Evolutionary conservation across 78 protist species (phyloP).

Genomic region (Monosiga brevicollis): DNA sequence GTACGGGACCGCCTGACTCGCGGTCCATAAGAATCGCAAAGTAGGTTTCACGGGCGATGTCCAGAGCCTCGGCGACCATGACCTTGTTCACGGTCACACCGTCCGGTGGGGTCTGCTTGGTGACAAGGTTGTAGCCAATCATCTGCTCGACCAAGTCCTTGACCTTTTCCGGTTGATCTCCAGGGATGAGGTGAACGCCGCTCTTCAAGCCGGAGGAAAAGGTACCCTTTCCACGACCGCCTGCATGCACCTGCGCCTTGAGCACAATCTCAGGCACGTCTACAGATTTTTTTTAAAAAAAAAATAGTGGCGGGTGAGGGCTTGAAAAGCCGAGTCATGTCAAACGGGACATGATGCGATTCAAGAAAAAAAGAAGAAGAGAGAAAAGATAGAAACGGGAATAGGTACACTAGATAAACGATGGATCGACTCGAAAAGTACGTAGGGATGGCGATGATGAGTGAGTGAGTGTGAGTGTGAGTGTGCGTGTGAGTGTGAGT

Average conservation of each 20-base stretch:
- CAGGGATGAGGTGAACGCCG: conserved; percentile 66
- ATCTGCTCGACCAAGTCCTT: conserved; percentile 55
- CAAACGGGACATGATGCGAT: too few species aligned
- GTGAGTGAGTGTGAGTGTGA: neutral
- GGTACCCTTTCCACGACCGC: conserved; percentile 94
- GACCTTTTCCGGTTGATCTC: neutral
- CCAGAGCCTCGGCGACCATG: conserved; percentile 36
- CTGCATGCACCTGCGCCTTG: conserved; percentile 90
- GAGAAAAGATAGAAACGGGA: too few species aligned
- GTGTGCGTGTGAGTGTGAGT: neutral
- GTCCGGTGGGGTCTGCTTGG: conserved; percentile 62
- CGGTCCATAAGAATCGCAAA: conserved; percentile 94
- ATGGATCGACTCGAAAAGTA: too few species aligned
- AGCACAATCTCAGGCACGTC: conserved; percentile 49
- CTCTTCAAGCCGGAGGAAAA: conserved; percentile 84
- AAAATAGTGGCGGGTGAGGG: too few species aligned
- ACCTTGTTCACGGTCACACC: neutral
- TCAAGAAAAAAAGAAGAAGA: too few species aligned
- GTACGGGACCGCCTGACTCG: conserved; percentile 23
- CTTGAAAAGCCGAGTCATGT: too few species aligned
- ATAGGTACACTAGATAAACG: too few species aligned
- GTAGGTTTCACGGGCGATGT: conserved; percentile 71
- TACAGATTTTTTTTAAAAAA: too few species aligned
- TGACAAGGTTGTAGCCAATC: conserved; percentile 77
- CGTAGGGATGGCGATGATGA: too few species aligned